phyloP scores from a whole-genome alignment of 768 basidiomycete species.

The Tulasnella sp. region DNA sequence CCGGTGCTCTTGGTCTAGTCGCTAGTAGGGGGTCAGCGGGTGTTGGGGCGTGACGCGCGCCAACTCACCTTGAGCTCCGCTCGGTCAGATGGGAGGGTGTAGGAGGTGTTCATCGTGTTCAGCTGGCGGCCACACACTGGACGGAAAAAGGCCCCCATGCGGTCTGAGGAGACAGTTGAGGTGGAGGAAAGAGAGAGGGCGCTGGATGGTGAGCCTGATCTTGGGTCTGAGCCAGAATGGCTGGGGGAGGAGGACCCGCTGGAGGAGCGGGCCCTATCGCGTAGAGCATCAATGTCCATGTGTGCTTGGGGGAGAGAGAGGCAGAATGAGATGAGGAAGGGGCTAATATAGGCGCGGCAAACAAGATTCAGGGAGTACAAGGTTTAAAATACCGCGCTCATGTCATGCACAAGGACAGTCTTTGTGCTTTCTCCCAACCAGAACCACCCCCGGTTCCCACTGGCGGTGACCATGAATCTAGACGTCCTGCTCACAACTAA shows the following conservation, averaged over 20 bases:
- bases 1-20: slow-evolving; percentile 49
- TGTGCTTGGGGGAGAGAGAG: too few species aligned
- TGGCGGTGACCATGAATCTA: slow-evolving; percentile 78
- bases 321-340: too few species aligned
- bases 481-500: slow-evolving; percentile 31
- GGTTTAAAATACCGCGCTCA: slow-evolving; percentile 34
- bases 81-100: slow-evolving; percentile 53
- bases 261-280: slow-evolving; percentile 12
- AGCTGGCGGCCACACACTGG: slow-evolving; percentile 40
- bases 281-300: too few species aligned
- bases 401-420: slow-evolving; percentile 84
- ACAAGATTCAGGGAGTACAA: slow-evolving; percentile 15
- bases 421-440: slow-evolving; percentile 62
- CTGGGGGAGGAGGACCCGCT: slow-evolving; percentile 17
- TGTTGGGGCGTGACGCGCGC: too few species aligned
- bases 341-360: too few species aligned
- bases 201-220: slow-evolving; percentile 11
- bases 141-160: slow-evolving; percentile 37
- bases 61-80: slow-evolving; percentile 57
- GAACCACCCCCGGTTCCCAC: slow-evolving; percentile 89
- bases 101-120: slow-evolving; percentile 42
- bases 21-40: slow-evolving; percentile 29
- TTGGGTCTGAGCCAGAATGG: slow-evolving; percentile 9
- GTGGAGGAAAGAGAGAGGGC: slow-evolving; percentile 10
- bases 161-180: slow-evolving; percentile 19